phyloP scores from a whole-genome alignment of 306 rosid genomes.

The Castanea crenata region DNA sequence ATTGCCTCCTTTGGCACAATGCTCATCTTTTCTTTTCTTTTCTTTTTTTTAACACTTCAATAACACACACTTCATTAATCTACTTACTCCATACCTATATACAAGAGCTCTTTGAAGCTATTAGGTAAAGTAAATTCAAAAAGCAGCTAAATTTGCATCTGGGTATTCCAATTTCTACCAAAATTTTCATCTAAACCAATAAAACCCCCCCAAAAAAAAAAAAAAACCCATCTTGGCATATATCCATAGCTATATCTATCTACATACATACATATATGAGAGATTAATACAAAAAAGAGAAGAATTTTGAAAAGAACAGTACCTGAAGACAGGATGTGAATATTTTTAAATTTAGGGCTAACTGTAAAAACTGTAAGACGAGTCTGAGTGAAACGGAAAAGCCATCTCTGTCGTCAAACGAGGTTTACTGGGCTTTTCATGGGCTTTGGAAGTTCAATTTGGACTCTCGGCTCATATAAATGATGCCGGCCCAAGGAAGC shows the following conservation, averaged over 20 bases:
- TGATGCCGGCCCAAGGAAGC: not conserved
- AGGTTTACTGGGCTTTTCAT: not conserved
- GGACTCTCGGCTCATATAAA: no score
- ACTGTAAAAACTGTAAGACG: not conserved
- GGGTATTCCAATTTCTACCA: not conserved
- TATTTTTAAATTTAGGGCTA: not conserved
- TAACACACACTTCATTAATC: not conserved
- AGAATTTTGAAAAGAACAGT: not conserved
- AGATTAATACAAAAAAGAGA: no score
- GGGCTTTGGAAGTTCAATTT: not conserved
- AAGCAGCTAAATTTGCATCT: not conserved
- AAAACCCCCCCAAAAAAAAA: not conserved
- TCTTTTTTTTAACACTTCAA: not conserved
- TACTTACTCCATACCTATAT: not conserved
- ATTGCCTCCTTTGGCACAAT: slow-evolving; percentile 79
- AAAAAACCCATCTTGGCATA: not conserved
- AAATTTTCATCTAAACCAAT: not conserved
- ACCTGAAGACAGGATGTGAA: slow-evolving; percentile 7
- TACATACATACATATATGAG: not conserved
- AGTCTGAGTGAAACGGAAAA: not conserved
- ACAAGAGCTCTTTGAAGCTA: not conserved
- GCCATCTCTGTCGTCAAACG: not conserved
- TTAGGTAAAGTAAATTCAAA: not conserved
- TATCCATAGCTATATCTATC: not conserved
- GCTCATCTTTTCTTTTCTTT: slow-evolving; percentile 47